Base-by-base conservation (phyloP, 805 yeast genomes). In the Kodamaea neixiangensis region DNA sequence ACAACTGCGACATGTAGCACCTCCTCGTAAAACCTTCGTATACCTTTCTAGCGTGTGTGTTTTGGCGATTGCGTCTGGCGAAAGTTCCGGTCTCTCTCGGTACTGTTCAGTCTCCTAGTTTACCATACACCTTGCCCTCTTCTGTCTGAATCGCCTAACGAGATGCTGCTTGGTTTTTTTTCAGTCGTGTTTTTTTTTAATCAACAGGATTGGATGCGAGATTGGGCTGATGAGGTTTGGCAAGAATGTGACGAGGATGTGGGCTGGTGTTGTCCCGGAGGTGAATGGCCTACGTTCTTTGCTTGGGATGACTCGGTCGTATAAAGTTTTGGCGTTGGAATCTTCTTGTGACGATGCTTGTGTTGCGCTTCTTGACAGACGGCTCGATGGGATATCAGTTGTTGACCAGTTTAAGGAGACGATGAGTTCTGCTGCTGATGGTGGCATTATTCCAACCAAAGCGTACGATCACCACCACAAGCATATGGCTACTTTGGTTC, bases 341-440 rank as follows among this genome's bases (percentile, higher is more conserved):
- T 82, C 96, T 0, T 89, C 97, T 0, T 94, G 99, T 64, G 99
- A 94, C 67, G 99, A 94, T 66, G 81, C 97, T 0, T 91, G 97
- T 58, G 93, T 91, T 1, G 88, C 97, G 0, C 69, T 93, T 6
- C 63, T 92, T 2, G 85, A 85, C 37, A 72, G 91, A 47, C 57
- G 60, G 1, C 54, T 58, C 1, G 57, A 63, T 1, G 71, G 79
- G 2, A 83, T 88, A 0, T 66, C 56, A 0, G 67, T 86, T 1
- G 48, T 89, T 2, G 82, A 76, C 19, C 90, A 92, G 53, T 58
- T 73, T 21, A 87, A 85, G 56, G 62, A 65, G 3, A 89, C 97
- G 0, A 71, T 93, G 15, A 76, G 88, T 61, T 88, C 94, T 5
- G 67, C 73, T 0, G 61, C 65, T 1, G 76, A 73, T 0, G 98